These are phyloP conservation scores for Hericium coralloides DNA, from an alignment of 768 basidiomycete species.

Conservation along the genomic window DNA sequence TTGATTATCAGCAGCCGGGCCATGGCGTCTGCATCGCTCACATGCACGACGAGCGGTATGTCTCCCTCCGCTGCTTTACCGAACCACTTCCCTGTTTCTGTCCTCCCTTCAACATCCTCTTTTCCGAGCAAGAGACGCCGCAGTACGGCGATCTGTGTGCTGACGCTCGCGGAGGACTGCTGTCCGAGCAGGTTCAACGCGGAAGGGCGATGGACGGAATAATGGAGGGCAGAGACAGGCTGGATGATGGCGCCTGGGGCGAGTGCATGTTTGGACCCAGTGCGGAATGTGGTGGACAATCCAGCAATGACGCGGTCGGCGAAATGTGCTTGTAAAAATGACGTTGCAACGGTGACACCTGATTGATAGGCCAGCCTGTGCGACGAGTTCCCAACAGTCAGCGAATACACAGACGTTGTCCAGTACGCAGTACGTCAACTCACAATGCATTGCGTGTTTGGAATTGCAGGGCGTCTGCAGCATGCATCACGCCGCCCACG, in stretches of 20 bases:
- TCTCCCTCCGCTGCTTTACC: slow-evolving; percentile 33
- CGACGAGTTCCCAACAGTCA: neutral
- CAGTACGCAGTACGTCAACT: neutral
- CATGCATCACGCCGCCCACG: slow-evolving; percentile 39
- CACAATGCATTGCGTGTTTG: slow-evolving; percentile 24
- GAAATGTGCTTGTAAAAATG: slow-evolving; percentile 22
- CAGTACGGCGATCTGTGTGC: slow-evolving; percentile 73
- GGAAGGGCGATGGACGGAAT: slow-evolving; percentile 41
- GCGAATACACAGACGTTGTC: neutral
- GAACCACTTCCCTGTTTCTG: slow-evolving; percentile 25
- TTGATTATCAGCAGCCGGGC: slow-evolving; percentile 58
- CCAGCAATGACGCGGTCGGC: slow-evolving; percentile 2
- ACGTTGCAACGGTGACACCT: slow-evolving; percentile 34
- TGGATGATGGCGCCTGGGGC: slow-evolving; percentile 34
- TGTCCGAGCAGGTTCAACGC: slow-evolving; percentile 8
- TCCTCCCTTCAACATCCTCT: slow-evolving; percentile 20
- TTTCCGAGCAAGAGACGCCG: slow-evolving; percentile 49
- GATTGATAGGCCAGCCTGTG: slow-evolving; percentile 36
- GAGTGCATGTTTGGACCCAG: slow-evolving; percentile 32
- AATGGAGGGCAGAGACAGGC: slow-evolving; percentile 33
- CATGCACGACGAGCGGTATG: slow-evolving; percentile 56
- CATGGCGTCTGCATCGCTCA: slow-evolving; percentile 70
- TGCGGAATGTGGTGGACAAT: slow-evolving; percentile 22
- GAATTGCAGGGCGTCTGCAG: slow-evolving; percentile 56
- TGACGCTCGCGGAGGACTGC: slow-evolving; percentile 40